These are phyloP conservation scores for Saprolegnia diclina DNA, from an alignment of 352 stramenopile species.

Conservation along the genomic window DNA sequence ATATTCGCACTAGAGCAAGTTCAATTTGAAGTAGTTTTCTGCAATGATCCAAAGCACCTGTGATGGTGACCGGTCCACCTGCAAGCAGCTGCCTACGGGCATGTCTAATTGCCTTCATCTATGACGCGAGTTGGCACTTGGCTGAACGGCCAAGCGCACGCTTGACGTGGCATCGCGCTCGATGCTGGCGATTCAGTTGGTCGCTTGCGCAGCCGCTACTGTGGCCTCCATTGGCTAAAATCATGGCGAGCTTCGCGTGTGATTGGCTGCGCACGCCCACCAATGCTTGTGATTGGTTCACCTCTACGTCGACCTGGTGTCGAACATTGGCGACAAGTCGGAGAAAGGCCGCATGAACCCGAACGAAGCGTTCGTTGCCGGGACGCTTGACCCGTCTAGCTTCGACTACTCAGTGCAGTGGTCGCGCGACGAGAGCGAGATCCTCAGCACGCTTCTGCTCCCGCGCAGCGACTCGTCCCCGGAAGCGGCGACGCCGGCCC, in stretches of 20 bases:
- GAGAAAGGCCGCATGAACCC: background rate
- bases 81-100: too few relatives aligned
- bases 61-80: too few relatives aligned
- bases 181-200: background rate
- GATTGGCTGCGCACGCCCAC: background rate
- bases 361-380: background rate
- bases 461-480: background rate
- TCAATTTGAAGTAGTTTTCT: background rate
- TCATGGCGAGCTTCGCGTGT: background rate
- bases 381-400: background rate
- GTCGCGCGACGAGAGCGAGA: background rate
- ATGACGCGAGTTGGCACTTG: background rate
- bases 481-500: background rate
- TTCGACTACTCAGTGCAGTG: constrained; percentile 7
- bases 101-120: too few relatives aligned
- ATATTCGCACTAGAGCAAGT: too few relatives aligned
- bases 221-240: background rate
- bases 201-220: background rate
- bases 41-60: background rate
- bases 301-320: background rate
- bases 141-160: too few relatives aligned
- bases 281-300: background rate
- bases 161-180: background rate
- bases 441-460: background rate
- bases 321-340: too few relatives aligned